These are phyloP conservation scores for Sporobolomyces phaffii DNA, from an alignment of 768 basidiomycete genomes.

Conservation along the genomic window DNA sequence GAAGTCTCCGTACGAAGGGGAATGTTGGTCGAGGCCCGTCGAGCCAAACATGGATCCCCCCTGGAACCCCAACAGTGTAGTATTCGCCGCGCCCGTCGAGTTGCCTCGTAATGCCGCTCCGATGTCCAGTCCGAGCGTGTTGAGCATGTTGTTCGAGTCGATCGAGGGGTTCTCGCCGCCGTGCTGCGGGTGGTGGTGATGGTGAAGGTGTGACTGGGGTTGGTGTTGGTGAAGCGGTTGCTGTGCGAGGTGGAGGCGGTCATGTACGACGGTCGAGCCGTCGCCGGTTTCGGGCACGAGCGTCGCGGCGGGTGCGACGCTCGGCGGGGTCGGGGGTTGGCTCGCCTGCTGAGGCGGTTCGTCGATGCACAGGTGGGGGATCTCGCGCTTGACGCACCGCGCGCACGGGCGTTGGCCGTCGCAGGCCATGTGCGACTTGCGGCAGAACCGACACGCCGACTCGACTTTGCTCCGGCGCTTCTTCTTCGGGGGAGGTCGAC, in stretches of 20 bases:
- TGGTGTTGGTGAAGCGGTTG: background rate
- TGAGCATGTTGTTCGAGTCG: constrained; percentile 11
- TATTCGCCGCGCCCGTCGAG: background rate
- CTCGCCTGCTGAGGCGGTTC: constrained; percentile 52
- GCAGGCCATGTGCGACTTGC: constrained; percentile 30
- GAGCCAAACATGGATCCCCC: background rate
- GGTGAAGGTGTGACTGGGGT: background rate
- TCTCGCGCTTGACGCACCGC: constrained; percentile 85
- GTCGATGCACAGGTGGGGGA: constrained; percentile 88
- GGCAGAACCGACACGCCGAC: constrained; percentile 41
- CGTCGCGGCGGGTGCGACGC: background rate
- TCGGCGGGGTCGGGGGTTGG: constrained; percentile 12
- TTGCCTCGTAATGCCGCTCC: background rate
- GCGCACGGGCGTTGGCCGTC: constrained; percentile 25
- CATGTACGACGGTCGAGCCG: too few species aligned
- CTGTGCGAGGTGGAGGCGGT: too few species aligned
- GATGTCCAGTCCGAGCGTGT: constrained; percentile 29
- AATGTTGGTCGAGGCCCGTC: background rate
- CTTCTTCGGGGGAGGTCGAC: constrained; percentile 23
- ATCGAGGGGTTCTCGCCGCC: background rate
- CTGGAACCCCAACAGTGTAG: background rate
- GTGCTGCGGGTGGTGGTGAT: background rate
- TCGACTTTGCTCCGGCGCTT: constrained; percentile 38
- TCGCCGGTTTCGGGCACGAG: constrained; percentile 14
- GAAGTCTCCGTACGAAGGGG: constrained; percentile 21